Conservation (phyloP, 1,139 yeast genomes). For the Lipomyces yarrowii region DNA sequence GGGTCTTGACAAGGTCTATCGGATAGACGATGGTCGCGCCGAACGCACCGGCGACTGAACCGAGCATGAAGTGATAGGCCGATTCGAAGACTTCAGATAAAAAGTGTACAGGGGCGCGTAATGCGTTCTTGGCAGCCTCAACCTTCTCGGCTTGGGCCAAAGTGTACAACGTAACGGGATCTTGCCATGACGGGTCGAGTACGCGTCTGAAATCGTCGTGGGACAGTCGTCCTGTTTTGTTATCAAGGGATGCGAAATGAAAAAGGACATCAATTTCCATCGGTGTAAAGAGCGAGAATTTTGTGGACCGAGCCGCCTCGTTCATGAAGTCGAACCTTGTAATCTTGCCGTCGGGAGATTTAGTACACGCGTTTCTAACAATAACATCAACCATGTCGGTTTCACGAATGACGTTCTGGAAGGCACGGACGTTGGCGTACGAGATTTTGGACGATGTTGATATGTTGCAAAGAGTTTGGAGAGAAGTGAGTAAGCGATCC, state of each 20-base stretch:
- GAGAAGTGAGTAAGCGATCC: constrained; percentile 44
- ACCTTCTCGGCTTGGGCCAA: constrained; percentile 42
- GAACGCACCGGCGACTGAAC: constrained; percentile 95
- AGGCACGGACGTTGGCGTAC: constrained; percentile 50
- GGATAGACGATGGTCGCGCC: constrained; percentile 99
- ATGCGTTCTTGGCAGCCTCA: constrained; percentile 49
- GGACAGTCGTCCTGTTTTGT: constrained; percentile 43
- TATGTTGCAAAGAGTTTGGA: constrained; percentile 46
- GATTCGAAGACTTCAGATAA: constrained; percentile 68
- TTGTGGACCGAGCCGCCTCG: constrained; percentile 47
- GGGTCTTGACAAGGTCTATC: constrained; percentile 91
- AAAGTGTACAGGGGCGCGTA: constrained; percentile 45
- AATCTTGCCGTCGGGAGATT: constrained; percentile 44
- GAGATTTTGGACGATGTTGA: constrained; percentile 44
- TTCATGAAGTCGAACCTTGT: constrained; percentile 46
- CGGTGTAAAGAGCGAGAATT: constrained; percentile 50
- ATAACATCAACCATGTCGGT: constrained; percentile 48
- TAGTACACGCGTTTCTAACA: constrained; percentile 42
- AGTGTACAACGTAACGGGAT: constrained; percentile 43
- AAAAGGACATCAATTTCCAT: constrained; percentile 49
- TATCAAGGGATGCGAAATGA: constrained; percentile 47
- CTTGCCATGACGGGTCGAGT: constrained; percentile 51
- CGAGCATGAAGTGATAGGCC: constrained; percentile 81
- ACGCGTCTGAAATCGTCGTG: constrained; percentile 47
- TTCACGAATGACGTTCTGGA: constrained; percentile 48